A percentile compares a stretch with the other conserved stretches of the same genome.
Conservation (phyloP, 208 protist species). For the Trypanosomatidae sp. region DNA sequence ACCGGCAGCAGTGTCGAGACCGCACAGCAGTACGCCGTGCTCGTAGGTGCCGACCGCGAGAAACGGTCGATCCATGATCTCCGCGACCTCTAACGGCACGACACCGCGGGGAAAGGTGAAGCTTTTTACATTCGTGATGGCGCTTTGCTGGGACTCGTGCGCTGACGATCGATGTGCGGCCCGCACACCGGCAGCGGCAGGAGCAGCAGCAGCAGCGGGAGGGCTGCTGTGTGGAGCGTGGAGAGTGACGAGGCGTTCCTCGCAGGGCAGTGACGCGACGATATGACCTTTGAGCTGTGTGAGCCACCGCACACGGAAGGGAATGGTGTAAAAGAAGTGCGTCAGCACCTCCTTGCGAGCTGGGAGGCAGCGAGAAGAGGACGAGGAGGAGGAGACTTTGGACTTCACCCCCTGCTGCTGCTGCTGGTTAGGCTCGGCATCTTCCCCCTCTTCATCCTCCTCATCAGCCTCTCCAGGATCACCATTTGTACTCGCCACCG, state of each 20-base stretch:
- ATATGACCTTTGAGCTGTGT: conserved; percentile 28
- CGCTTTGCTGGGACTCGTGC: background rate
- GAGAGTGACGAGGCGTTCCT: conserved; percentile 73
- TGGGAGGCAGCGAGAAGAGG: background rate
- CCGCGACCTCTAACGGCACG: conserved; percentile 70
- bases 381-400: background rate
- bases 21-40: conserved; percentile 66
- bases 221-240: conserved; percentile 17
- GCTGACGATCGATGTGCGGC: too few relatives aligned
- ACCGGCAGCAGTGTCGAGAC: conserved; percentile 26
- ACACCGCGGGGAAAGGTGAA: conserved; percentile 53
- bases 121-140: conserved; percentile 10
- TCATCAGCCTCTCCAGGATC: background rate
- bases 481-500: too few relatives aligned
- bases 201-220: too few relatives aligned
- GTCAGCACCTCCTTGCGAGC: conserved; percentile 7
- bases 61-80: conserved; percentile 48
- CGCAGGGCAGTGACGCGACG: conserved; percentile 69
- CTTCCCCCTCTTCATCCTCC: background rate
- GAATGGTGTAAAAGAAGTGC: conserved; percentile 54
- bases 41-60: conserved; percentile 69
- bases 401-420: too few relatives aligned
- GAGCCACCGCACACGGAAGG: conserved; percentile 66
- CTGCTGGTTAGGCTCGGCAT: too few relatives aligned
- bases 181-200: too few relatives aligned